Percentiles rank a stretch among this genome's conserved stretches.
Conservation (phyloP, 345 rosid species). For the Eucalyptus polybractea region DNA sequence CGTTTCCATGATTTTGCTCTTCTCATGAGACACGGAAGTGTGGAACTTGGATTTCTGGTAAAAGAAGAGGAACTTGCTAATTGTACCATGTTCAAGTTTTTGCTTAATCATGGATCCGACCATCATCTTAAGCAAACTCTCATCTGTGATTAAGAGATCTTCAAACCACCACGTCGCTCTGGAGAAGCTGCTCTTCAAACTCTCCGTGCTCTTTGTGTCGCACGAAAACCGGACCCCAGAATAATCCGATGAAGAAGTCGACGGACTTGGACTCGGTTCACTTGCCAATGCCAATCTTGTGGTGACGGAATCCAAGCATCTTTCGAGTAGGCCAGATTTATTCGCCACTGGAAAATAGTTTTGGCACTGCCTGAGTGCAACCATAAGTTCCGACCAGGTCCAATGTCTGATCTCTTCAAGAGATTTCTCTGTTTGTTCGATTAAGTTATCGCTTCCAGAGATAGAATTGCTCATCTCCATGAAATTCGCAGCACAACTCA, state of each 20-base stretch:
- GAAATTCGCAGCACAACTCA: conserved; percentile 61
- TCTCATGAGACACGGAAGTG: conserved; percentile 26
- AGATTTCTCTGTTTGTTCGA: conserved; percentile 52
- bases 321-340: conserved; percentile 21
- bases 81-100: conserved; percentile 42
- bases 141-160: conserved; percentile 41
- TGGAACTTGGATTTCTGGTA: conserved; percentile 66
- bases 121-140: conserved; percentile 22
- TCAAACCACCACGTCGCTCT: conserved; percentile 79
- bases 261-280: conserved; percentile 68
- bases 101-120: conserved; percentile 37
- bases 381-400: conserved; percentile 78
- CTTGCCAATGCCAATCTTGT: conserved; percentile 34
- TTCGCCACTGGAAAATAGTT: conserved; percentile 13
- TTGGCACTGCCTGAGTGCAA: conserved; percentile 58
- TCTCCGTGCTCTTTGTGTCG: conserved; percentile 80
- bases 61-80: conserved; percentile 60
- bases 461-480: conserved; percentile 50
- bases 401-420: conserved; percentile 53
- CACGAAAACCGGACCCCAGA: conserved; percentile 62
- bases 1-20: conserved; percentile 32
- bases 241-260: conserved; percentile 74
- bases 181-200: conserved; percentile 50
- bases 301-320: conserved; percentile 47
- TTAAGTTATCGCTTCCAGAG: conserved; percentile 18